phyloP scores from a whole-genome alignment of 73 alveolate genomes.

The Effrenium voratum region DNA sequence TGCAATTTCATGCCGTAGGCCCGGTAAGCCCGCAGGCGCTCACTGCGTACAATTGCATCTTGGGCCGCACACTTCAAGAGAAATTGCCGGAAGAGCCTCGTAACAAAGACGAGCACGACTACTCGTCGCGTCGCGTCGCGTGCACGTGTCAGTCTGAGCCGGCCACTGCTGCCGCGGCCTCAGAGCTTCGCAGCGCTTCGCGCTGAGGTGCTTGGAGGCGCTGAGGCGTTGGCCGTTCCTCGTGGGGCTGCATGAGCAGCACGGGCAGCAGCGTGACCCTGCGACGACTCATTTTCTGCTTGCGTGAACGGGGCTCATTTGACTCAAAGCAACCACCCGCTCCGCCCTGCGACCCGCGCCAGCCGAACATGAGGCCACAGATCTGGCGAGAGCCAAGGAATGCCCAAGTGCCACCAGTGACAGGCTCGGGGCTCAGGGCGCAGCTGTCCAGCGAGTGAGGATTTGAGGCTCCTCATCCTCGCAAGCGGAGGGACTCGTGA shows the following conservation, averaged over 20 bases:
- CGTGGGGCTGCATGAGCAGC: constrained; percentile 71
- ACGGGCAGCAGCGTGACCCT: constrained; percentile 84
- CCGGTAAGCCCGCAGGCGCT: neutral
- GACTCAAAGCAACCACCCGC: neutral
- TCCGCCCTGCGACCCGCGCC: neutral
- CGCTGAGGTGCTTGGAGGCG: too few relatives aligned
- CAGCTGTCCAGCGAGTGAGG: constrained; percentile 62
- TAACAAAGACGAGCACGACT: neutral
- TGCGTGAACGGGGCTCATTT: too few relatives aligned
- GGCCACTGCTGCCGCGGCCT: constrained; percentile 36
- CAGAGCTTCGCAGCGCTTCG: neutral
- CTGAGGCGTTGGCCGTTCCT: constrained; percentile 38
- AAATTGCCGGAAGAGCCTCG: constrained; percentile 81
- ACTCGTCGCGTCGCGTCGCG: neutral
- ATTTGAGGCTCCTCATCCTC: constrained; percentile 89
- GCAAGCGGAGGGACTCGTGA: neutral
- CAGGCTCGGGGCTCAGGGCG: neutral
- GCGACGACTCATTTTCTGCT: neutral
- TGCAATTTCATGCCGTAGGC: neutral
- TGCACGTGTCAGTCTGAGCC: neutral
- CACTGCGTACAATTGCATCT: neutral
- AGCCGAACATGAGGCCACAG: constrained; percentile 71
- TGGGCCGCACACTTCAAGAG: constrained; percentile 26
- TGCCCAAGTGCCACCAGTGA: neutral
- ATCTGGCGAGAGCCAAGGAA: neutral